Percentiles rank a stretch among this genome's conserved stretches.
phyloP scores from a whole-genome alignment of 1,284 basidiomycete genomes.

The Laetiporus sulphureus region DNA sequence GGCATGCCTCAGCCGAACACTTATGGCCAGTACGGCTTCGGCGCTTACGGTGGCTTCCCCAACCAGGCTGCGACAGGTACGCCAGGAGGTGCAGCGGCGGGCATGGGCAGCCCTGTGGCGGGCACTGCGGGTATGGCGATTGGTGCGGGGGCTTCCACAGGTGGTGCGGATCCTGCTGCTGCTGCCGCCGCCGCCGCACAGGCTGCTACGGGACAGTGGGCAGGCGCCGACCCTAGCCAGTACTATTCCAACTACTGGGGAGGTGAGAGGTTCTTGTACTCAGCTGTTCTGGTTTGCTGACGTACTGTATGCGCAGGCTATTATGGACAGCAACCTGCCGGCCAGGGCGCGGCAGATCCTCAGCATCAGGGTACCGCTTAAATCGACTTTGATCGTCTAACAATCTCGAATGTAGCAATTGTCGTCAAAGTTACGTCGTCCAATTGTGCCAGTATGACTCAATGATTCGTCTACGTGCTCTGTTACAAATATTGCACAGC shows the following conservation, averaged over 20 bases:
- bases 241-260: conserved; percentile 84
- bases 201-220: conserved; percentile 66
- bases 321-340: conserved; percentile 64
- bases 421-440: conserved; percentile 15
- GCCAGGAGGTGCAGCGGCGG: conserved; percentile 55
- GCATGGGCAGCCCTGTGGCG: conserved; percentile 57
- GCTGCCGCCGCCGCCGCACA: conserved; percentile 41
- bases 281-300: conserved; percentile 2
- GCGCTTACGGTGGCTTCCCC: conserved; percentile 67
- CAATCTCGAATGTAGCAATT: conserved; percentile 17
- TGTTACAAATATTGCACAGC: conserved; percentile 5
- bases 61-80: conserved; percentile 54
- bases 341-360: conserved; percentile 45
- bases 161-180: conserved; percentile 41
- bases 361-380: conserved; percentile 56
- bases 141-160: conserved; percentile 45
- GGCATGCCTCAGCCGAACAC: conserved; percentile 77
- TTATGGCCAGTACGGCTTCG: conserved; percentile 77
- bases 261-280: conserved; percentile 39
- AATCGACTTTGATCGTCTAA: conserved; percentile 16
- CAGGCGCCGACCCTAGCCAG: conserved; percentile 56
- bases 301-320: conserved; percentile 44
- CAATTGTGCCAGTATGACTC: conserved; percentile 18
- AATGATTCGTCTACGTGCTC: conserved; percentile 2
- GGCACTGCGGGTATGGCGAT: conserved; percentile 50